These are phyloP conservation scores for Calonectria pseudoreteaudii DNA, from an alignment of 2,329 filamentous ascomycete genomes.

Conservation along the genomic window DNA sequence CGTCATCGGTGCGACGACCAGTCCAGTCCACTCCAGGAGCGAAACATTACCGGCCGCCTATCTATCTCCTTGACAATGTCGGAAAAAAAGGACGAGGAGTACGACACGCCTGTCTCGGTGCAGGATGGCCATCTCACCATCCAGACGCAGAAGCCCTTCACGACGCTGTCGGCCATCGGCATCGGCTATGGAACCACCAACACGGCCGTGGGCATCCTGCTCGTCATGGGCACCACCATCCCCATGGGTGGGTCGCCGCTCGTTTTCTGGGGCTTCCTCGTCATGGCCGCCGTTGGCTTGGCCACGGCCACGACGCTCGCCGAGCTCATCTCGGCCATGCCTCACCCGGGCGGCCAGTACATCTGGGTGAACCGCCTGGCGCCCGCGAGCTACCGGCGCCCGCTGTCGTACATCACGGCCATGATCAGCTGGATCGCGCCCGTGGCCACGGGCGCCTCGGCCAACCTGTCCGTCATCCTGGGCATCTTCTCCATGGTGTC, in stretches of 20 bases:
- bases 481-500: conserved; percentile 37
- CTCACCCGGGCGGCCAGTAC: conserved; percentile 45
- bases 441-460: conserved; percentile 39
- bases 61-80: too few species aligned
- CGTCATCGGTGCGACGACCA: not conserved
- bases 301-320: conserved; percentile 42
- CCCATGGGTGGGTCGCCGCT: conserved; percentile 40
- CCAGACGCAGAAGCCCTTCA: conserved; percentile 48
- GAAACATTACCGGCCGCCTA: too few species aligned
- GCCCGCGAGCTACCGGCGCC: conserved; percentile 20
- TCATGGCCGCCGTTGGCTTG: conserved; percentile 39
- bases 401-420: conserved; percentile 41
- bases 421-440: conserved; percentile 44
- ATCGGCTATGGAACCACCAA: conserved; percentile 43
- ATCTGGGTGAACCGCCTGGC: conserved; percentile 43
- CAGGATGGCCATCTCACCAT: conserved; percentile 31
- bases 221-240: conserved; percentile 36
- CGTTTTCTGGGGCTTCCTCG: conserved; percentile 42
- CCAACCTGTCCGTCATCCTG: conserved; percentile 38
- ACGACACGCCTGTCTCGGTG: conserved; percentile 11
- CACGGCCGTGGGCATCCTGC: conserved; percentile 38
- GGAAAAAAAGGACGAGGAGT: conserved; percentile 11
- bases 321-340: conserved; percentile 45
- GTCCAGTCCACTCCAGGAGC: too few species aligned
- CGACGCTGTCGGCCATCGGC: conserved; percentile 41